Percentiles rank a stretch among this genome's conserved stretches.
Conservation (phyloP, 2,329 filamentous ascomycete genomes). For the Penicillium sp. region DNA sequence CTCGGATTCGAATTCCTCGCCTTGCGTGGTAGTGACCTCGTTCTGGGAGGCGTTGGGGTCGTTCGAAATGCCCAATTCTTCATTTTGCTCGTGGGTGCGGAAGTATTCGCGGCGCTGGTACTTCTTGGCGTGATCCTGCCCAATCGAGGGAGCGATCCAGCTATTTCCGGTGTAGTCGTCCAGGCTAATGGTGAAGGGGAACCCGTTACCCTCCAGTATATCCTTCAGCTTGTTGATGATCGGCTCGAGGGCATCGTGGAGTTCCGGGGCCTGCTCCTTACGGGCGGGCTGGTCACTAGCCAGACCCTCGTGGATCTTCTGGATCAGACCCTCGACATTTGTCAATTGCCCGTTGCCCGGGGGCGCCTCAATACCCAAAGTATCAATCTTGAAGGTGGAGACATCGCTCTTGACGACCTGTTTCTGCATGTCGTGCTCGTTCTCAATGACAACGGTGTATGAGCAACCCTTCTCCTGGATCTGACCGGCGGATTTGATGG, state of each 20-base stretch:
- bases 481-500: constrained; percentile 86
- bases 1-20: constrained; percentile 64
- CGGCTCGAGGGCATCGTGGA: constrained; percentile 72
- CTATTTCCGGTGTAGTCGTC: constrained; percentile 95
- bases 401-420: constrained; percentile 92
- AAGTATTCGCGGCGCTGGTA: constrained; percentile 83
- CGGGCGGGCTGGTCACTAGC: constrained; percentile 78
- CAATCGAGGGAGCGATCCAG: constrained; percentile 83
- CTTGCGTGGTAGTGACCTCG: constrained; percentile 35
- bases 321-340: constrained; percentile 86
- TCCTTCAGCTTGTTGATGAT: constrained; percentile 71
- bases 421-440: constrained; percentile 70
- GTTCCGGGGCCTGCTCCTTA: constrained; percentile 72
- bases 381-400: constrained; percentile 80
- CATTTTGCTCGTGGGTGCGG: constrained; percentile 82
- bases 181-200: constrained; percentile 83
- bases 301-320: constrained; percentile 75
- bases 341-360: constrained; percentile 86
- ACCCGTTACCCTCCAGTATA: constrained; percentile 73
- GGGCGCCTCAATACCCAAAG: constrained; percentile 90
- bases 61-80: constrained; percentile 69
- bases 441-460: constrained; percentile 77
- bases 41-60: constrained; percentile 37
- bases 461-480: constrained; percentile 86
- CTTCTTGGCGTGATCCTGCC: constrained; percentile 70